Base-by-base conservation (phyloP, 1,139 yeast species). In the Yamadazyma triangularis region DNA sequence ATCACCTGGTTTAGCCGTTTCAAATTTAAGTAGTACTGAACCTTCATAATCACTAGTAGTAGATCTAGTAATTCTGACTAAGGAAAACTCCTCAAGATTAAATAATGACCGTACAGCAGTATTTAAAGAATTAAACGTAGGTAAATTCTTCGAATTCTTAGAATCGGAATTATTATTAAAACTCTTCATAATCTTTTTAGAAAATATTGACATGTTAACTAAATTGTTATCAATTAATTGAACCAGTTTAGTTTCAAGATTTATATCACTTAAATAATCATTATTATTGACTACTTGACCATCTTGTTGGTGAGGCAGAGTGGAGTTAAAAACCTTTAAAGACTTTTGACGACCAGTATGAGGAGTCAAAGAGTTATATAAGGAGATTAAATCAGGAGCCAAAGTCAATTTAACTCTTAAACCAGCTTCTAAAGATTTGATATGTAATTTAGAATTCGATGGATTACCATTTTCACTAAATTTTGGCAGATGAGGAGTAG, bases 1-100 rank as follows among this genome's bases (percentile, higher is more conserved):
- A 36, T 73, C 75, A 3, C 80, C 79, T 0, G 78, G 75, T 36
- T 55, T 61, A 0, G 77, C 75, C 1, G 79, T 70, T 46, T 74
- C 81, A 30, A 74, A 53, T 42, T 74, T 74, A 26, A 74, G 51
- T 4, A 73, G 54, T 6, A 66, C 59, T 9, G 77, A 64, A 1
- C 78, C 77, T 15, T 73, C 75, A 24, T 53, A 51, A 38, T 71
- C 77, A 23, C 61, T 60, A 4, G 77, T 70, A 5, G 79, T 73
- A 2, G 78, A 73, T 35, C 79, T 53, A 2, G 80, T 73, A 4
- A 74, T 70, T 33, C 81, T 53, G 6, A 74, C 58, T 16, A 74
- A 44, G 0, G 77, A 60, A 45, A 60, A 74, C 11, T 65, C 62
- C 6, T 51, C 50, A 7, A 60, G 31, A 1, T 64, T 64, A 44